These are phyloP conservation scores for Rauvolfia tetraphylla DNA, from an alignment of 257 asterid genomes.

Conservation along the genomic window DNA sequence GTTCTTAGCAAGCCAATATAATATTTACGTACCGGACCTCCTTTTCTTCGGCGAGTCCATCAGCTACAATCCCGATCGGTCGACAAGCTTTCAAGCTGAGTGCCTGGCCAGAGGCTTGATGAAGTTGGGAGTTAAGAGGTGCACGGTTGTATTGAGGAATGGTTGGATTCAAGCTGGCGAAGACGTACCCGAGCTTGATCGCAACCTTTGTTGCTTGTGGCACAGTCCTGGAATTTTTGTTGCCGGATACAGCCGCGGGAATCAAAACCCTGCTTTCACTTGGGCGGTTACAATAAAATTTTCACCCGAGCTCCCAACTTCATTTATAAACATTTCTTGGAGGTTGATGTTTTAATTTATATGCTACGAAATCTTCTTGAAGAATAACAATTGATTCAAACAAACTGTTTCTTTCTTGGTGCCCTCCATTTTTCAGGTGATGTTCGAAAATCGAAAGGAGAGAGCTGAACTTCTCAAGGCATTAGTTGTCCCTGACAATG, in stretches of 20 bases:
- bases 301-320: constrained; percentile 17
- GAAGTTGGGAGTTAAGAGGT: constrained; percentile 20
- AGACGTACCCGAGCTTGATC: constrained; percentile 13
- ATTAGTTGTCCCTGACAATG: neutral
- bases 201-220: neutral
- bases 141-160: constrained; percentile 21
- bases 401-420: no score
- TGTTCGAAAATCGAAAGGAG: neutral
- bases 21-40: constrained; percentile 7
- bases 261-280: constrained; percentile 3
- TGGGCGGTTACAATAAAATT: constrained; percentile 9
- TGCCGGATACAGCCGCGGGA: constrained; percentile 12
- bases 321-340: constrained; percentile 5
- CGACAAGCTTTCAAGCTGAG: neutral
- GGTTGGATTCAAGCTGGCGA: constrained; percentile 22
- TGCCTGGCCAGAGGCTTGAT: constrained; percentile 25
- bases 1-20: neutral
- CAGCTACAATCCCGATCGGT: neutral
- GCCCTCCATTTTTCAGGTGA: neutral
- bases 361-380: no score
- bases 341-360: no score
- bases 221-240: constrained; percentile 3
- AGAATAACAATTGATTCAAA: no score
- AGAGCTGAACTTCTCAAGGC: constrained; percentile 1
- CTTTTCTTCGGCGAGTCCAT: constrained; percentile 11